Evolutionary conservation across 2,329 filamentous ascomycete species (phyloP), one percentile per base, ranked within the genome.

Genomic region (Didymella segeticola): DNA sequence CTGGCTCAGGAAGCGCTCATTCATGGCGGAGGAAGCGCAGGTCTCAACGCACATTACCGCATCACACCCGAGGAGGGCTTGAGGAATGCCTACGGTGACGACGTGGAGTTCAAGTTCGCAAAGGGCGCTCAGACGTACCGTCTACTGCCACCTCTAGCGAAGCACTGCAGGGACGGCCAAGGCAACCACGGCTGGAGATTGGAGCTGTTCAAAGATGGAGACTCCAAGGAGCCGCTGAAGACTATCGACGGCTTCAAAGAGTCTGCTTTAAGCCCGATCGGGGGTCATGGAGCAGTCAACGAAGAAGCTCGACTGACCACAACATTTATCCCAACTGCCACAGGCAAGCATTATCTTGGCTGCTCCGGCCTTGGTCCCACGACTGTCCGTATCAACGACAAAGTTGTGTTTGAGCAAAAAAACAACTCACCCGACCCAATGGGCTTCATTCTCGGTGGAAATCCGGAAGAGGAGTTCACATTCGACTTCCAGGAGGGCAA

Each of bases 371-470:
- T 71, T 31, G 71, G 71, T 2, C 71, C 71, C 8, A 72, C 70
- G 2, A 48, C 36, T 7, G 62, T 73, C 25, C 61, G 49, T 15
- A 64, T 73, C 36, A 68, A 72, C 23, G 64, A 54, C 30, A 39
- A 70, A 23, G 30, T 64, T 4, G 61, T 73, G 3, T 72, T 65
- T 42, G 63, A 68, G 42, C 71, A 73, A 36, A 70, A 65, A 25
- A 42, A 82, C 15, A 86, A 85, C 42, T 83, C 85, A 53, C 77
- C 71, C 39, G 80, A 83, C 20, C 86, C 86, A 10, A 83, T 86
- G 38, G 82, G 83, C 4, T 89, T 89, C 77, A 86, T 89, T 56
- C 85, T 87, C 17, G 79, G 79, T 15, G 87, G 83, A 2, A 89
- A 86, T 0, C 76, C 81, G 3, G 87, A 90, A 68, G 84, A 89